Base-by-base conservation (phyloP, 441 rosid genomes). In the Croton laevigatus region DNA sequence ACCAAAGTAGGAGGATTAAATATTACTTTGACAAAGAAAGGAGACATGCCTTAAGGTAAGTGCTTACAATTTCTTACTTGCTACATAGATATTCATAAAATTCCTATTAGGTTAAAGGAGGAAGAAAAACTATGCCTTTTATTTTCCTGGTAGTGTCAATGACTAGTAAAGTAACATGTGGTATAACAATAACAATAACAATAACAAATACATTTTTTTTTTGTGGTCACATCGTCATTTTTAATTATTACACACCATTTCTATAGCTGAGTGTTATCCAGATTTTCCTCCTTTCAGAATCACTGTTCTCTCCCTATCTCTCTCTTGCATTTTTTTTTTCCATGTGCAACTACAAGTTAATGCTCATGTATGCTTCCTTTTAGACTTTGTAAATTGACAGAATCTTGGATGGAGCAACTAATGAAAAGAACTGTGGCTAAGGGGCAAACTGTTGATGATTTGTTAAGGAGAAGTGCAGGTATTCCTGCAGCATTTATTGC, bases 401-500 rank as follows among this genome's bases (percentile, higher is more conserved):
- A 92, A 75, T 81, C 87, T 61, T 95, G 99, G 99, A 88, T 95
- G 97, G 90, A 84, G 76, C 93, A 91, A 76, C 94, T 95, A 68
- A 95, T 95, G 98, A 88, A 89, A 73, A 88, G 93, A 84, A 95
- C 96, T 53, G 81, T 89, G 64, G 91, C 89, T 55, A 89, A 87
- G 77, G 99, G 95, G 77, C 98, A 95, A 80, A 79, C 82, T 66
- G 99, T 95, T 63, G 99, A 95, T 81, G 90, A 95, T 84, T 73
- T 95, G 76, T 81, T 95, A 76, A 84, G 98, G 79, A 88, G 98
- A 88, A 95, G 99, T 84, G 99, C 99, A n/a, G 99, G 99, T 67
- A 95, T 95, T 80, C 99, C 99, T 36, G 99, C 99, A 57, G 97
- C 97, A 68, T 95, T 91, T 75, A 89, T 81, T 80, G 98, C 99